Evolutionary conservation across 495 filamentous ascomycete genomes (phyloP).

Genomic region (Ascobolus immersus): DNA sequence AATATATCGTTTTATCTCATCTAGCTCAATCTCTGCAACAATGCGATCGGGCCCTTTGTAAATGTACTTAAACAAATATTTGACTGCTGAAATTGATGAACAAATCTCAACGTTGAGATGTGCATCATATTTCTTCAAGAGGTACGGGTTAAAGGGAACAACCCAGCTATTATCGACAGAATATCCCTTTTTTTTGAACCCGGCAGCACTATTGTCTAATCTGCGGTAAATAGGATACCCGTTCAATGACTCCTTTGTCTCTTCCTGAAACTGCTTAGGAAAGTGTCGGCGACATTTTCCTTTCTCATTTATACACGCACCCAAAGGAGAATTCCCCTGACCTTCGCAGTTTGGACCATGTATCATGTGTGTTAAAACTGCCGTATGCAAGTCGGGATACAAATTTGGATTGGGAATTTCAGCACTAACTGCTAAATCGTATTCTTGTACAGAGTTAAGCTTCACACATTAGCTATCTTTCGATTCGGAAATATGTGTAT

Average conservation of each 20-base stretch:
- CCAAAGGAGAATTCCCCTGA: too few relatives aligned
- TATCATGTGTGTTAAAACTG: too few relatives aligned
- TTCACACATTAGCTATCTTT: too few relatives aligned
- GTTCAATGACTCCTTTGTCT: neutral
- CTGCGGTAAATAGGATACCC: neutral
- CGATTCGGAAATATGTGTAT: too few relatives aligned
- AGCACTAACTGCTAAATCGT: too few relatives aligned
- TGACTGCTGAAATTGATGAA: constrained; percentile 2
- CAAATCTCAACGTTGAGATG: constrained; percentile 9
- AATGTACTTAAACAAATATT: constrained; percentile 11
- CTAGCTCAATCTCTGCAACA: constrained; percentile 2
- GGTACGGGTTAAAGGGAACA: constrained; percentile 7
- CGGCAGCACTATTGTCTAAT: neutral
- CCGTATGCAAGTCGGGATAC: too few relatives aligned
- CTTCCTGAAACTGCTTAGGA: neutral
- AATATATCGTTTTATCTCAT: constrained; percentile 6
- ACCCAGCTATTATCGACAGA: constrained; percentile 7
- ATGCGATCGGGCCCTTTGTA: constrained; percentile 8
- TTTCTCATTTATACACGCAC: too few relatives aligned
- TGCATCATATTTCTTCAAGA: too few relatives aligned
- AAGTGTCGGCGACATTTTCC: too few relatives aligned
- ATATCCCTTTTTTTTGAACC: neutral
- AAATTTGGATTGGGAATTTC: too few relatives aligned
- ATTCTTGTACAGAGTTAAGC: too few relatives aligned
- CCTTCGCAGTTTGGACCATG: too few relatives aligned